A percentile compares a stretch with the other conserved stretches of the same genome.
Evolutionary conservation across 179 eudicot species (phyloP).

Genomic region (Beta corolliflora): DNA sequence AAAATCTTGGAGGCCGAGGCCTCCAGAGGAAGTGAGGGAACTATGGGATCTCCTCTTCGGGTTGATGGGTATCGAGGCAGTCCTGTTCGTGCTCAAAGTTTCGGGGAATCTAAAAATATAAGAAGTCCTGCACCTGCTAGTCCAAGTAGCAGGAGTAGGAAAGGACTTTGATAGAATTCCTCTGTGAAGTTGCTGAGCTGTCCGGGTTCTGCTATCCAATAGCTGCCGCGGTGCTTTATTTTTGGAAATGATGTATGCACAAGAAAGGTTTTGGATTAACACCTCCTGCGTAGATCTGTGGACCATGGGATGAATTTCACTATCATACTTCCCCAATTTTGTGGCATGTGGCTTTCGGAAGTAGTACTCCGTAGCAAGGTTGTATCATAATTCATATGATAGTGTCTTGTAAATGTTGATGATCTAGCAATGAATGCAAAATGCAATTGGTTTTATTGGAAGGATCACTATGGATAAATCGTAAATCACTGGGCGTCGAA

Average conservation of each 20-base stretch:
- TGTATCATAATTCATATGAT: slow-evolving; percentile 18
- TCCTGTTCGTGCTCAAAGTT: slow-evolving; percentile 49
- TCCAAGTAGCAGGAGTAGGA: slow-evolving; percentile 58
- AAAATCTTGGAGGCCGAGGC: slow-evolving; percentile 68
- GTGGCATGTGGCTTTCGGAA: background rate
- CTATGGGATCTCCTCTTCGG: slow-evolving; percentile 57
- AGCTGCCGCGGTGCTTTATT: background rate
- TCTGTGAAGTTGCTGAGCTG: background rate
- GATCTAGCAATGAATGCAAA: slow-evolving; percentile 26
- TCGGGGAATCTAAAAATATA: slow-evolving; percentile 34
- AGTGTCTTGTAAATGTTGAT: slow-evolving; percentile 25
- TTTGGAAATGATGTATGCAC: background rate
- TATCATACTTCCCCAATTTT: slow-evolving; percentile 14
- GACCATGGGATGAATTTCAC: background rate
- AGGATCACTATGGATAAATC: too few species aligned
- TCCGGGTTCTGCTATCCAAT: background rate
- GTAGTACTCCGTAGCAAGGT: slow-evolving; percentile 5
- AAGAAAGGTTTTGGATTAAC: slow-evolving; percentile 7
- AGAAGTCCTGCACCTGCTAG: slow-evolving; percentile 49
- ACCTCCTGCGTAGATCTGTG: background rate
- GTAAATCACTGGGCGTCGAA: too few species aligned
- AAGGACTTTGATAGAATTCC: slow-evolving; percentile 34
- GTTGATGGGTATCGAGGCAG: slow-evolving; percentile 59
- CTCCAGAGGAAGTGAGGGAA: slow-evolving; percentile 48
- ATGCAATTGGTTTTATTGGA: slow-evolving; percentile 19